These are phyloP conservation scores for Blastobotrys terrestris DNA, from an alignment of 805 yeast genomes.

Conservation along the genomic window DNA sequence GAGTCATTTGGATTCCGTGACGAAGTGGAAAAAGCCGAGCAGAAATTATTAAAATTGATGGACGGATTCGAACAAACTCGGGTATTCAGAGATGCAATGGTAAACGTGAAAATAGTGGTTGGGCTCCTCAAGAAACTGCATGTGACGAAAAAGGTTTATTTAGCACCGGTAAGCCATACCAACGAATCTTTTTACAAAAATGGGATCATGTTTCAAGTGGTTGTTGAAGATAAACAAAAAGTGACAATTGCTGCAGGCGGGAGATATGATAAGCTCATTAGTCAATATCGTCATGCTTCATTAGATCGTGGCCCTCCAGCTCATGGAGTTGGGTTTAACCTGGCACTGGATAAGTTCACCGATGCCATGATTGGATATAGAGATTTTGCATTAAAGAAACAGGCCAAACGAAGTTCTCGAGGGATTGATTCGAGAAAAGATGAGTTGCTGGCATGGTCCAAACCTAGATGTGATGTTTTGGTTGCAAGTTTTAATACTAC, in stretches of 20 bases:
- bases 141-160: slow-evolving; percentile 47
- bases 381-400: slow-evolving; percentile 16
- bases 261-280: slow-evolving; percentile 71
- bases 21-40: slow-evolving; percentile 57
- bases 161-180: slow-evolving; percentile 81
- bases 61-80: slow-evolving; percentile 60
- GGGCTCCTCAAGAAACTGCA: slow-evolving; percentile 52
- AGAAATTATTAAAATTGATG: slow-evolving; percentile 62
- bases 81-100: slow-evolving; percentile 56
- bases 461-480: slow-evolving; percentile 73
- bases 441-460: slow-evolving; percentile 39
- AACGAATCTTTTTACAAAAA: slow-evolving; percentile 71
- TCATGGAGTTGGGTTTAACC: slow-evolving; percentile 81
- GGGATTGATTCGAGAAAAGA: slow-evolving; percentile 20
- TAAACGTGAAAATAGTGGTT: slow-evolving; percentile 55
- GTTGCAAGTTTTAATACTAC: slow-evolving; percentile 61
- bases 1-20: slow-evolving; percentile 72
- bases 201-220: slow-evolving; percentile 85
- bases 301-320: slow-evolving; percentile 31
- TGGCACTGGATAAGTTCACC: slow-evolving; percentile 66
- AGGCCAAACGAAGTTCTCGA: slow-evolving; percentile 15
- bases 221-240: slow-evolving; percentile 46
- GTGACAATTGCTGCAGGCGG: slow-evolving; percentile 84
- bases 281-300: slow-evolving; percentile 56
- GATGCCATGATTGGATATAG: slow-evolving; percentile 38